Conservation (phyloP, 805 yeast genomes). For the Kurtzmaniella cleridarum region DNA sequence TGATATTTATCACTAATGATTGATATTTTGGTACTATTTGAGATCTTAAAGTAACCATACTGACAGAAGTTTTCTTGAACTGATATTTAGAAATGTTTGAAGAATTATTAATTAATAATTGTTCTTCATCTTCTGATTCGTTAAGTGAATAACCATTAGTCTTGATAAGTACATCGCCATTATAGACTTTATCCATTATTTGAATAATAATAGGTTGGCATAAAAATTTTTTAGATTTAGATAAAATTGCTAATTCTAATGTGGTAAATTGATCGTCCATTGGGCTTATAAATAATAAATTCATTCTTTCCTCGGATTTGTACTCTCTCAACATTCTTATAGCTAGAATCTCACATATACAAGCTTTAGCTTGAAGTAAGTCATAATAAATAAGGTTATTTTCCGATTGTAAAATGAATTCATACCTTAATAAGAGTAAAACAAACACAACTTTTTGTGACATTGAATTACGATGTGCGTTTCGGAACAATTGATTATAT, state of each 20-base stretch:
- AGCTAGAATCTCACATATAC: conserved; percentile 49
- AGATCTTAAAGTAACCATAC: conserved; percentile 24
- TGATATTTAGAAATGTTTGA: conserved; percentile 24
- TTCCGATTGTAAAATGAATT: conserved; percentile 34
- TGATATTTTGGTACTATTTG: conserved; percentile 37
- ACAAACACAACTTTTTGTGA: conserved; percentile 22
- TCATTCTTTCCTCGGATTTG: conserved; percentile 36
- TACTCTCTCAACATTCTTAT: conserved; percentile 45
- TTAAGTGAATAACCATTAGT: conserved; percentile 10
- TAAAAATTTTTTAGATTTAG: conserved; percentile 47
- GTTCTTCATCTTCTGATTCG: conserved; percentile 13
- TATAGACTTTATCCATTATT: conserved; percentile 44
- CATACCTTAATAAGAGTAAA: conserved; percentile 30
- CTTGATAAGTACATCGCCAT: conserved; percentile 42
- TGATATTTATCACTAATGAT: conserved; percentile 33
- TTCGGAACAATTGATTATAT: not conserved
- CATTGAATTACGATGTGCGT: not conserved
- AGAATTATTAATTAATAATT: conserved; percentile 1
- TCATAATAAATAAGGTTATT: conserved; percentile 33
- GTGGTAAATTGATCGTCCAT: conserved; percentile 40
- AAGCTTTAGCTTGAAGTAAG: conserved; percentile 39
- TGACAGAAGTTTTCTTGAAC: conserved; percentile 26
- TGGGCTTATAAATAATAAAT: conserved; percentile 43
- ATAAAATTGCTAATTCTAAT: conserved; percentile 45
- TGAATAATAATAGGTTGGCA: conserved; percentile 48